A percentile compares a stretch with the other conserved stretches of the same genome.
phyloP scores from a whole-genome alignment of 192 early-diverging fungal species.

The Backusella mclennaniae region DNA sequence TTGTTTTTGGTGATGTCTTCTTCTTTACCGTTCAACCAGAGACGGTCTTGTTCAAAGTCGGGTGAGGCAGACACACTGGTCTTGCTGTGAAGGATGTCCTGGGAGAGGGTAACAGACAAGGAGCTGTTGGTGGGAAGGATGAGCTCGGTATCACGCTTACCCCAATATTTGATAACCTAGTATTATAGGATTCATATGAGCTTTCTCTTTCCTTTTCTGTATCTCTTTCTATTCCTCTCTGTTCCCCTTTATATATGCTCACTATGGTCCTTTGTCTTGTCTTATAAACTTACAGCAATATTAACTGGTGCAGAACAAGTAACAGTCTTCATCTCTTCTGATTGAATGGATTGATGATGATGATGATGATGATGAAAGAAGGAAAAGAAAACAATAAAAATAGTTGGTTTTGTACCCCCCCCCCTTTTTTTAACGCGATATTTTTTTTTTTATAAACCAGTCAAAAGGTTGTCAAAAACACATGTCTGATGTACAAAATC shows the following conservation, averaged over 20 bases:
- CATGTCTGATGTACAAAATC: neutral
- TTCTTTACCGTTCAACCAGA: slow-evolving; percentile 96
- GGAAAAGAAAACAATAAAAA: neutral
- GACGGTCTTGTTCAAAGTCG: slow-evolving; percentile 64
- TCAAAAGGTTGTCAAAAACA: slow-evolving; percentile 9
- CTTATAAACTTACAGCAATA: slow-evolving; percentile 77
- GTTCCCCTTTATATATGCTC: neutral
- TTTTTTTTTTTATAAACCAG: slow-evolving; percentile 11
- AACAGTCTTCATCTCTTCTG: slow-evolving; percentile 43
- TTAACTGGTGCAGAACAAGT: slow-evolving; percentile 98
- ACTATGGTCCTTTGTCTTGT: neutral
- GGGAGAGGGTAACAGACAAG: slow-evolving; percentile 93
- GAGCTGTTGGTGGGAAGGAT: slow-evolving; percentile 98
- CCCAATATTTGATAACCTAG: slow-evolving; percentile 96
- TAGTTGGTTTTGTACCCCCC: neutral
- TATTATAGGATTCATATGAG: neutral
- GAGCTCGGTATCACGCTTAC: slow-evolving; percentile 87
- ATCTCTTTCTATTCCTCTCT: neutral
- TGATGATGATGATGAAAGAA: neutral
- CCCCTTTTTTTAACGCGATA: slow-evolving; percentile 1
- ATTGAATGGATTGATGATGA: slow-evolving; percentile 23
- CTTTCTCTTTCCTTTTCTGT: neutral
- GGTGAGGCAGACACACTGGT: slow-evolving; percentile 80
- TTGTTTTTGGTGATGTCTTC: slow-evolving; percentile 78
- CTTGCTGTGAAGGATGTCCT: slow-evolving; percentile 94